Base-by-base conservation (phyloP, 1,284 basidiomycete species). In the Ustilago bromivora region DNA sequence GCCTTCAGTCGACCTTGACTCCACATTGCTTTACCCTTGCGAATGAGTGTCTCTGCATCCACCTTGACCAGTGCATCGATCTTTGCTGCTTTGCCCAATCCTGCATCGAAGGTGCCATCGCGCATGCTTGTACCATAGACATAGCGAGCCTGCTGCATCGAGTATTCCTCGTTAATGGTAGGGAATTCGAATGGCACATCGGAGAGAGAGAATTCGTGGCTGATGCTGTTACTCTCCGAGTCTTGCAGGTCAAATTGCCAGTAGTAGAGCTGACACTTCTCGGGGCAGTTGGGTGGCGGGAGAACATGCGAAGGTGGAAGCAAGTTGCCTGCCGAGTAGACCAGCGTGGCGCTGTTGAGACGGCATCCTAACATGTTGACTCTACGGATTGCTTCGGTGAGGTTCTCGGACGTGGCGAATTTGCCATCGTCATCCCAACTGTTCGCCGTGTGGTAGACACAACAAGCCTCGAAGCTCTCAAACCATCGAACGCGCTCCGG, bases 401-500 rank as follows among this genome's bases (percentile, higher is more conserved):
- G 55, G 1, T 59, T 40, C 12, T 63, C 43, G 9, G 34, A 15
- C 10, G 75, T 58, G 43, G 87, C 87, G 32, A 62, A 54, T 35
- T 61, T 68, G 66, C 62, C 58, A 28, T 73, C 71, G 47, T 76
- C 69, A 72, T 88, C 86, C 88, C 88, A 89, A 17, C 88, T 86
- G 64, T 88, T 88, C 46, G 88, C 88, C 2, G 88, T 88, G 80
- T 89, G 88, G 75, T 88, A 89, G 53, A 89, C 87, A 66, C 87
- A 85, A 63, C 88, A 88, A 0, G 88, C 86, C 54, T 88, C 85
- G 5, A 79, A 58, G 56, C 86, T 86, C 49, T 84, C 84, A 71
- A 87, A 88, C 80, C 88, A 87, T 6, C 80, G 78, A 0, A 87
- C 83, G 19, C 71, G 49, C 12, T 82, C 79, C 0, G 86, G 83